Base-by-base conservation (phyloP, 225 moss, liverwort and hornwort genomes). In the Pseudoscleropodium purum region DNA sequence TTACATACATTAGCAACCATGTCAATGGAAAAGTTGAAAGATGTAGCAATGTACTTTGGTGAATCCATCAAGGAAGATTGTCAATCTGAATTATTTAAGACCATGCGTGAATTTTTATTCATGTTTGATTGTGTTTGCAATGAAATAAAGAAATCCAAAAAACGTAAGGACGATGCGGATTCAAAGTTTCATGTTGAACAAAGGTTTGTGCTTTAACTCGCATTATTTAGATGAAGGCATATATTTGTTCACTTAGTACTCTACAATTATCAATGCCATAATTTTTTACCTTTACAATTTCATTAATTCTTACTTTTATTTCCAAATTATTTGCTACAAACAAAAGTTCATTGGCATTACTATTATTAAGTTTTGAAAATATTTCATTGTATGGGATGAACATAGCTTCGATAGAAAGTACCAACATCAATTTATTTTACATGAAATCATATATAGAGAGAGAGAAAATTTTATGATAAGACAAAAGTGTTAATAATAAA, bases 71-170 rank as follows among this genome's bases (percentile, higher is more conserved):
- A 94, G 10, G 95, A 96, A 25, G 96, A 97, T 56, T 67, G 17
- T 4, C 89, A 96, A 73, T 92, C 90, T 6, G 94, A 99, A 26
- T 70, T 99, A 63, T 99, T 99, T 90, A 96, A 88, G 27, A 99
- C 94, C 5, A 96, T 96, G 91, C 93, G 96, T 18, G 96, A 96
- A 86, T 99, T 99, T 81, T 91, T 97, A 30, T 95, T 95, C 39
- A 99, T 99, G 98, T 96, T 99, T 90, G 97, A 99, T 82, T 95
- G 94, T 86, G 97, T 94, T 56, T 94, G 87, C 61, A 83, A 93
- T 16, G 96, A 99, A 85, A 91, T 99, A 30, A 95, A 90, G 1
- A 93, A 91, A 65, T 45, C 75, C 11, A 90, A 89, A 21, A 93
- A 91, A 54, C 54, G n/a, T 6, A 94, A 93, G 7, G 94, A 94